Evolutionary conservation across 495 filamentous ascomycete species (phyloP).

Genomic region (Filosporella fistucella): DNA sequence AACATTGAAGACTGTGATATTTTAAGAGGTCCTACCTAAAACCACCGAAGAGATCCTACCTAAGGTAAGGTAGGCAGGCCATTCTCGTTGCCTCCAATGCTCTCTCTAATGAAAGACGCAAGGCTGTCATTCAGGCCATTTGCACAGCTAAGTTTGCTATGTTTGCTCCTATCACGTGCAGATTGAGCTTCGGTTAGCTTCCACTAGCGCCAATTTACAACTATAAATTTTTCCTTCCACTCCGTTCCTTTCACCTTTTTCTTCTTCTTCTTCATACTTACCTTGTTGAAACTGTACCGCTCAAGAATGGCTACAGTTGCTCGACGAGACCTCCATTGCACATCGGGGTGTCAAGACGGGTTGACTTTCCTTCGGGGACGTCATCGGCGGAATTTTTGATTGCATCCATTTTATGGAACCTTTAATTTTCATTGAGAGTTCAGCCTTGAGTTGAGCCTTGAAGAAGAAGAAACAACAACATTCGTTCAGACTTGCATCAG

Average conservation of each 20-base stretch:
- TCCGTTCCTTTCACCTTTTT: neutral
- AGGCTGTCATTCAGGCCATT: too few relatives aligned
- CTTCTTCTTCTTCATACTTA: slow-evolving; percentile 21
- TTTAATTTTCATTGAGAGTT: slow-evolving; percentile 47
- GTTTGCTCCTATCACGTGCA: too few relatives aligned
- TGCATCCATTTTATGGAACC: slow-evolving; percentile 26
- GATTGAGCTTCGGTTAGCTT: too few relatives aligned
- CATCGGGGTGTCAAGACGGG: slow-evolving; percentile 62
- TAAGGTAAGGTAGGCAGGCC: too few relatives aligned
- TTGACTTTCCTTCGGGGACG: slow-evolving; percentile 67
- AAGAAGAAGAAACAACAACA: slow-evolving; percentile 36
- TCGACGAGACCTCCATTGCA: slow-evolving; percentile 71
- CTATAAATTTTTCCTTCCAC: slow-evolving; percentile 4
- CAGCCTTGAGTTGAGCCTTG: slow-evolving; percentile 40
- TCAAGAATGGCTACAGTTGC: slow-evolving; percentile 17
- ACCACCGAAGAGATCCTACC: too few relatives aligned
- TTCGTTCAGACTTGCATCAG: too few relatives aligned
- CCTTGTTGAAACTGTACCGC: slow-evolving; percentile 18
- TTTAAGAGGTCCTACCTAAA: too few relatives aligned
- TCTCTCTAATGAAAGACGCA: too few relatives aligned
- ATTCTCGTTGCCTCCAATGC: too few relatives aligned
- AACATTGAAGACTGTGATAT: too few relatives aligned
- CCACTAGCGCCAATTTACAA: too few relatives aligned
- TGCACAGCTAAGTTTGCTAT: too few relatives aligned
- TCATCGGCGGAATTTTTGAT: slow-evolving; percentile 70